Base-by-base conservation (phyloP, 2,329 filamentous ascomycete genomes). In the Piedraia hortae region DNA sequence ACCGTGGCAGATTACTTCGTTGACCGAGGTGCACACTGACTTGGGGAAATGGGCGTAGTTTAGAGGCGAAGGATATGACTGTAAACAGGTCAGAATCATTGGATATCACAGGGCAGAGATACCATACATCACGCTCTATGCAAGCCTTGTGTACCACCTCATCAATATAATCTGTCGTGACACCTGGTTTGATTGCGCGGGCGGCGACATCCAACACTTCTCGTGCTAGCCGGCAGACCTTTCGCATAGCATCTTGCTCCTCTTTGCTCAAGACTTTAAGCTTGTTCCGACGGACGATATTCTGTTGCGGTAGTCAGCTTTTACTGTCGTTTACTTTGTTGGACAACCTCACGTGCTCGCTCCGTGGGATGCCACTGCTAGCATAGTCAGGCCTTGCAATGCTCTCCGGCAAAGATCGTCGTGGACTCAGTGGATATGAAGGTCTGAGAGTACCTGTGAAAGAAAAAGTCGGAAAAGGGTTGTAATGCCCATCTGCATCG, bases 1-100 rank as follows among this genome's bases (percentile, higher is more conserved):
- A 23, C 85, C 85, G 54, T 97, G 85, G 53, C 85, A 97, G 45
- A 97, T 93, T 31, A 90, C 73, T 49, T 97, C 85, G 53, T 97
- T 97, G 21, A 74, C 51, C 3, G 82, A 93, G 3, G 82, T 93
- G 50, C 85, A 97, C 30, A 91, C 74, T 0, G 85, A 97, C 52
- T 97, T 97, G 32, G 85, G 85, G 50, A 93, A 97, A 46, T 80
- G 58, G 53, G 74, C 73, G 51, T 93, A 93, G 52, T 91, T 91
- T 15, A 93, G 54, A 1, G 82, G 78, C 1, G 82, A 91, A 0
- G 82, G 82, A 43, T 93, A 93, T 6, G 78, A 73, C 80, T 91
- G 30, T 20, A 22, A 25, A 19, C 10, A 2, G 4, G n/a, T 2
- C n/a, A 14, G 11, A 19, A 7, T 24, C n/a, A n/a, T n/a, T n/a